phyloP scores from a whole-genome alignment of 345 rosid genomes.

The Murraya paniculata region DNA sequence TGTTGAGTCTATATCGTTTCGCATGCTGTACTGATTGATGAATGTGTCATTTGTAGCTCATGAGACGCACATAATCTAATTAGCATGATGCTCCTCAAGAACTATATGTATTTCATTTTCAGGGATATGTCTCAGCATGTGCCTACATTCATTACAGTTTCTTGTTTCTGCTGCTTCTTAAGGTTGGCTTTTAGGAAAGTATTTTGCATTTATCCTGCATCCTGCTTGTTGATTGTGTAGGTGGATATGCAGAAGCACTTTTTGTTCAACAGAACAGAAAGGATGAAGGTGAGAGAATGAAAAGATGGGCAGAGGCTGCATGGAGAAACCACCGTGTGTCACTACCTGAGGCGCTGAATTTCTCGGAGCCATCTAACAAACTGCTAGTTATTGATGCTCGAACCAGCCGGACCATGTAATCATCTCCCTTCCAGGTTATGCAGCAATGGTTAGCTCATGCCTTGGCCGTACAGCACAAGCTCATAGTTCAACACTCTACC shows the following conservation, averaged over 20 bases:
- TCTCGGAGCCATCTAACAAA: slow-evolving; percentile 36
- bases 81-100: neutral
- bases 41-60: neutral
- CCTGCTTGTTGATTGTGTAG: slow-evolving; percentile 27
- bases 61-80: neutral
- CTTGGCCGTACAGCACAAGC: neutral
- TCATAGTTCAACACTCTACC: neutral
- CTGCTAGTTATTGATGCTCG: slow-evolving; percentile 65
- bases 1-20: neutral
- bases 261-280: slow-evolving; percentile 67
- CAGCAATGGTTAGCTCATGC: neutral
- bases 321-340: slow-evolving; percentile 73
- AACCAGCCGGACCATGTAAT: slow-evolving; percentile 45
- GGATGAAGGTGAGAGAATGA: slow-evolving; percentile 82
- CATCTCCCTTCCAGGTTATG: neutral
- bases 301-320: slow-evolving; percentile 67
- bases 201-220: neutral
- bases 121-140: neutral
- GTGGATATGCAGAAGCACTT: slow-evolving; percentile 77
- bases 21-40: neutral
- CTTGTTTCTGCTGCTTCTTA: neutral
- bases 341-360: slow-evolving; percentile 55
- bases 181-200: neutral
- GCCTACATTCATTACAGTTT: neutral
- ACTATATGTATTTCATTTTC: neutral